phyloP scores from a whole-genome alignment of 75 land plant species.

The Cunninghamia lanceolata region DNA sequence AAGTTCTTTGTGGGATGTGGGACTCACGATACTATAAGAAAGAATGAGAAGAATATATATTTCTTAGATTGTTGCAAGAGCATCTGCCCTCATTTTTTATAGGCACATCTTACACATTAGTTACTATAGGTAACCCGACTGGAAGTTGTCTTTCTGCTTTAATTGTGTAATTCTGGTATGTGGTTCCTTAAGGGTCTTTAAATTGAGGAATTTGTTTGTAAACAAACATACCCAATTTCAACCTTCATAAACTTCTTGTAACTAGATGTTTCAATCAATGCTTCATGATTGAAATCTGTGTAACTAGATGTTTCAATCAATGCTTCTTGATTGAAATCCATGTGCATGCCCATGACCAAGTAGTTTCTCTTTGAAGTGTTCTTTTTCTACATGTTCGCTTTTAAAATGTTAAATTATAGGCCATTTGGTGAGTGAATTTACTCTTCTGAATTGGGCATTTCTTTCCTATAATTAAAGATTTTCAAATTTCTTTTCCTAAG shows the following conservation, averaged over 20 bases:
- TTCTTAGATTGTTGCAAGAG: slow-evolving; percentile 57
- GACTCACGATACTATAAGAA: slow-evolving; percentile 41
- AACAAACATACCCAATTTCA: not conserved
- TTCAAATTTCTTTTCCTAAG: not conserved
- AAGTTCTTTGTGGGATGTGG: slow-evolving; percentile 58
- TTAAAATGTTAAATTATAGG: not conserved
- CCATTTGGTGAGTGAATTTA: not conserved
- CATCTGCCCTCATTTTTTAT: slow-evolving; percentile 70
- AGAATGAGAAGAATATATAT: slow-evolving; percentile 78
- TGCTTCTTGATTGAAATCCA: not conserved
- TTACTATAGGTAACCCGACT: slow-evolving; percentile 67
- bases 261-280: no score
- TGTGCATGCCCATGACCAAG: not conserved
- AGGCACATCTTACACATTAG: slow-evolving; percentile 49
- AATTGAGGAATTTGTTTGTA: not conserved
- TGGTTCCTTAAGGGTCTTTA: not conserved
- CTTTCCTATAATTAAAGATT: not conserved
- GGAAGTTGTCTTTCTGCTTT: slow-evolving; percentile 6
- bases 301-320: not conserved
- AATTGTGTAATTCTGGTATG: not conserved
- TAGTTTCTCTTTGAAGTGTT: not conserved
- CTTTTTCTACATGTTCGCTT: not conserved
- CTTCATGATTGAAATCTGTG: no score
- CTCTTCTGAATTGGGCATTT: not conserved
- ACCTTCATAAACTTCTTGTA: not conserved